Base-by-base conservation (phyloP, 2,329 filamentous ascomycete species). In the Microthyrium microscopicum region DNA sequence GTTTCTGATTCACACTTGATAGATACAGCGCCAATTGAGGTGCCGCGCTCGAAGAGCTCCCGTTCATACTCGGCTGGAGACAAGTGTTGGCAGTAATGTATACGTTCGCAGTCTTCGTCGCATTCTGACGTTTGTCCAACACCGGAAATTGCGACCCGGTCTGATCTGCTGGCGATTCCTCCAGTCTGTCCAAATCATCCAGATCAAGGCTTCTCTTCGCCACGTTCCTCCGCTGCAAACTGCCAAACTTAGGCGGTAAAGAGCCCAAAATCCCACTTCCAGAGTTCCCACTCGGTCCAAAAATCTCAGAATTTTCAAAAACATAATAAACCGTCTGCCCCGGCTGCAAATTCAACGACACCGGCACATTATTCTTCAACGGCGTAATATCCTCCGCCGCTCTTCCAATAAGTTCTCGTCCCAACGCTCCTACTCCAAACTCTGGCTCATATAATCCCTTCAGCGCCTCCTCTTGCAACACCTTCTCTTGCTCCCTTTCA, bases 41-140 rank as follows among this genome's bases (percentile, higher is more conserved):
- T 8, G 43, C 47, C 11, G 56, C 52, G 33, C 56, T 60, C 17
- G 60, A 57, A 8, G 59, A 55, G 2, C 59, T 58, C 6, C 56
- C 58, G 26, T 67, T 68, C 26, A 64, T 60, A 15, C 55, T 50
- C 9, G 87, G 89, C 45, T 91, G 83, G 18, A 70, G 55, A 53
- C 89, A 98, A 1, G 81, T 85, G 43, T 84, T 95, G 27, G 84
- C 73, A 2, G 84, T 84, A 34, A 98, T 66, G 52, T 78, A 94
- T 3, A 95, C 61, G 26, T 55, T 61, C 12, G 54, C 53, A 17
- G 54, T 48, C 17, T 48, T 46, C 20, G 44, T 34, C 26, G 20
- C 46, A 37, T 20, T 18, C 11, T 4, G 20, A 6, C 25, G 26
- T 29, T 39, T 34, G 6, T 42, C 37, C 1, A 35, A 20, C 9